phyloP scores from a whole-genome alignment of 352 stramenopile species.

The Phytophthora pinifolia region DNA sequence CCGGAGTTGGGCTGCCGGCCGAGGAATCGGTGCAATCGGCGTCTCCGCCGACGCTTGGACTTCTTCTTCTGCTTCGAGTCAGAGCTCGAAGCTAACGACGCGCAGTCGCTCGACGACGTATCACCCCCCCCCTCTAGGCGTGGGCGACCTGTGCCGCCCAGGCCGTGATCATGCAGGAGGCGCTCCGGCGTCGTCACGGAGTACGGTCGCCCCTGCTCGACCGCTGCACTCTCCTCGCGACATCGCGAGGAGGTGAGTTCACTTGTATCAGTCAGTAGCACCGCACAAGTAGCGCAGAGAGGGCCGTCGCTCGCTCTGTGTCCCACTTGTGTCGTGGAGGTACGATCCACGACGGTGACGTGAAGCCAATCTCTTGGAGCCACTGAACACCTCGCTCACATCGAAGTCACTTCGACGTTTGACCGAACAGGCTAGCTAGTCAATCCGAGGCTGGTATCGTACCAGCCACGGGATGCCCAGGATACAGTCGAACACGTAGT shows the following conservation, averaged over 20 bases:
- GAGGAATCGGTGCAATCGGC: not conserved
- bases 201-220: conserved; percentile 8
- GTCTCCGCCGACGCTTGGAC: not conserved
- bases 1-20: not conserved
- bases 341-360: conserved; percentile 10
- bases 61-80: not conserved
- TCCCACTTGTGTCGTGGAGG: not conserved
- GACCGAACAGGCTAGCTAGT: conserved; percentile 5
- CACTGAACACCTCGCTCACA: conserved; percentile 22
- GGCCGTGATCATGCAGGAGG: not conserved
- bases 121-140: conserved; percentile 4
- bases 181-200: not conserved
- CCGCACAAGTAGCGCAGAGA: conserved; percentile 9
- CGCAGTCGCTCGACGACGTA: not conserved
- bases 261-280: not conserved
- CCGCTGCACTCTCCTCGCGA: not conserved
- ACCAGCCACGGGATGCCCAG: conserved; percentile 20
- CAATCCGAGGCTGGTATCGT: too few relatives aligned
- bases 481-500: conserved; percentile 29
- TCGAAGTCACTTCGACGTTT: conserved; percentile 12
- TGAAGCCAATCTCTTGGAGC: conserved; percentile 9
- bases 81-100: not conserved
- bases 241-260: too few relatives aligned
- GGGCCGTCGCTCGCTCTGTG: conserved; percentile 18
- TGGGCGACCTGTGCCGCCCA: not conserved